These are phyloP conservation scores for Lepidium aucheri DNA, from an alignment of 345 rosid genomes.

Conservation along the genomic window DNA sequence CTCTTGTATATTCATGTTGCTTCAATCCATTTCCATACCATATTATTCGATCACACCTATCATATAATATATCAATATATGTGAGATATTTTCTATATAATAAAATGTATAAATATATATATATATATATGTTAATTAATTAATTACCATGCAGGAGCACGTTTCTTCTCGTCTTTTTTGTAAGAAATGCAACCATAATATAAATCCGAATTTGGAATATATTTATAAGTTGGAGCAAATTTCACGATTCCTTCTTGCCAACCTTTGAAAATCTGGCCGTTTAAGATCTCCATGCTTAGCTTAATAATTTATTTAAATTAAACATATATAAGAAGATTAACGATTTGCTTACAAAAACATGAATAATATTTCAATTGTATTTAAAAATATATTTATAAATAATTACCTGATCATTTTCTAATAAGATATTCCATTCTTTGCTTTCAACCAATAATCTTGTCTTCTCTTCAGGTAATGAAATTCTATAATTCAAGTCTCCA, in stretches of 20 bases:
- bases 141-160: constrained; percentile 85
- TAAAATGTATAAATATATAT: neutral
- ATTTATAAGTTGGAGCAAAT: constrained; percentile 80
- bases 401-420: constrained; percentile 68
- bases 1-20: constrained; percentile 53
- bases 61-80: too few species aligned
- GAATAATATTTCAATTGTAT: too few species aligned
- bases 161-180: constrained; percentile 46
- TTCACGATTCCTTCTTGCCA: constrained; percentile 64
- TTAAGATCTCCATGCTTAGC: constrained; percentile 53
- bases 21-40: constrained; percentile 60
- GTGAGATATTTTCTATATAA: too few species aligned
- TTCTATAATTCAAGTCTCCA: constrained; percentile 82
- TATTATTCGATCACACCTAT: constrained; percentile 72
- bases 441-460: constrained; percentile 45
- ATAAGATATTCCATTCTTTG: constrained; percentile 48
- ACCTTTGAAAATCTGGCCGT: constrained; percentile 47
- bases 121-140: neutral
- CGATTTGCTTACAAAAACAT: too few species aligned
- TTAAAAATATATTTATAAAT: neutral
- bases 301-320: constrained; percentile 16
- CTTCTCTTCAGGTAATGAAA: constrained; percentile 54
- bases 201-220: constrained; percentile 48
- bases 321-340: neutral
- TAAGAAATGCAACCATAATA: constrained; percentile 50